Percentiles rank a stretch among this genome's conserved stretches.
These are phyloP conservation scores for Cyclotella kingstonii DNA, from an alignment of 108 stramenopile genomes.

Conservation along the genomic window DNA sequence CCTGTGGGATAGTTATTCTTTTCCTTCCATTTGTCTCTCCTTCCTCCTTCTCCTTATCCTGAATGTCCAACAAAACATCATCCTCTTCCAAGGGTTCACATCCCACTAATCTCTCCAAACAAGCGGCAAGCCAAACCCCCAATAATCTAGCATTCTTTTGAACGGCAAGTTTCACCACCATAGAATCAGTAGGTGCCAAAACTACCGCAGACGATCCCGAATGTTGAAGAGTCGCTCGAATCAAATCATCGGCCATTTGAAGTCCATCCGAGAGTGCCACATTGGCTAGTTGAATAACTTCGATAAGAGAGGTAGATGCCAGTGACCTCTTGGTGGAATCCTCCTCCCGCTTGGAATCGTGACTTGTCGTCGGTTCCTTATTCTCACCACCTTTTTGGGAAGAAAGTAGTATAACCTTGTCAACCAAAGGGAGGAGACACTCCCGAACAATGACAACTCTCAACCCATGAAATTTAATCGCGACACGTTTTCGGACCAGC, in stretches of 20 bases:
- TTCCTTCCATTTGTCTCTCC: slow-evolving; percentile 1
- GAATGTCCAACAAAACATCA: slow-evolving; percentile 33
- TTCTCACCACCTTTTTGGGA: slow-evolving; percentile 13
- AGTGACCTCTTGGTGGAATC: too few relatives aligned
- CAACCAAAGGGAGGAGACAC: slow-evolving; percentile 68
- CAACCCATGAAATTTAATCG: slow-evolving; percentile 62
- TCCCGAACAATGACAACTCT: slow-evolving; percentile 57
- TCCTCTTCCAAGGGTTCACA: slow-evolving; percentile 52
- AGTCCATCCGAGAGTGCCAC: slow-evolving; percentile 74
- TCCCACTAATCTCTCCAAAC: slow-evolving; percentile 69
- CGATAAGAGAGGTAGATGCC: slow-evolving; percentile 29
- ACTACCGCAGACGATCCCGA: slow-evolving; percentile 25
- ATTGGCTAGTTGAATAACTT: slow-evolving; percentile 65
- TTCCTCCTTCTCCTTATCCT: slow-evolving; percentile 21
- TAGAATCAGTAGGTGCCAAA: slow-evolving; percentile 46
- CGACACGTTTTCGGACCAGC: slow-evolving; percentile 67
- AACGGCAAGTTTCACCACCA: slow-evolving; percentile 69
- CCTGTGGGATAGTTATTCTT: slow-evolving; percentile 12
- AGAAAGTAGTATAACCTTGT: slow-evolving; percentile 14
- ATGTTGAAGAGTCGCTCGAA: slow-evolving; percentile 54
- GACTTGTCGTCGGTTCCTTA: slow-evolving; percentile 26
- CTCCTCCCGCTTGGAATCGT: too few relatives aligned
- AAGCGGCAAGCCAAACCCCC: slow-evolving; percentile 70
- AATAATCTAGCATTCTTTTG: slow-evolving; percentile 60
- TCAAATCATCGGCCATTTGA: slow-evolving; percentile 82